Base-by-base conservation (phyloP, 2,329 filamentous ascomycete species). In the Lasiodiplodia hormozganensis region DNA sequence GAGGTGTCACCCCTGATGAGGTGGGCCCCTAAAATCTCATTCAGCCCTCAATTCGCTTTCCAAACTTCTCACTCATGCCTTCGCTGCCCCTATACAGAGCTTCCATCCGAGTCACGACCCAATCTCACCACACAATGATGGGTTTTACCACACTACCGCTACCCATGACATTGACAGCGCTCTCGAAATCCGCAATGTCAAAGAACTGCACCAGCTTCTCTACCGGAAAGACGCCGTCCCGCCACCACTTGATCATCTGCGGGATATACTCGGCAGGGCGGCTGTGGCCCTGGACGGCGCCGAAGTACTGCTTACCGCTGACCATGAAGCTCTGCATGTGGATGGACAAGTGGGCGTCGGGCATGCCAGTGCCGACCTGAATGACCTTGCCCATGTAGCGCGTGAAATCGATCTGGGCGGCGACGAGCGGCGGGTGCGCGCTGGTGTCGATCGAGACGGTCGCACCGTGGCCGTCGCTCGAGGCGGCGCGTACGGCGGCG, bases 361-460 rank as follows among this genome's bases (percentile, higher is more conserved):
- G 81, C 43, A 67, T 60, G 4, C 84, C 79, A 0, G 80, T 81
- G 0, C 85, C 85, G 11, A 86, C 81, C 71, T 85, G 84, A 11
- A 86, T 79, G 21, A 85, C 78, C 69, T 80, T 82, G 1, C 83
- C 85, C 70, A 79, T 79, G 62, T 81, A 82, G 11, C 82, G 74
- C 4, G 83, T 81, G 57, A 79, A 80, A 3, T 81, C 76, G 10
- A 85, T 70, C 4, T 77, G 79, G 2, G 81, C 80, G 8, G 79
- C 75, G 18, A 85, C 73, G 69, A 85, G 68, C 49, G 80, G 67
- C 51, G 78, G 77, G 1, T 77, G 78, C 0, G 82, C 85, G 1
- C 82, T 85, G 0, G 84, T 85, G 67, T 87, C 85, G 65, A 87
- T 78, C 6, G 79, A 78, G 53, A 85, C 74, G 1, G 79, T 81